These are phyloP conservation scores for Sugiyamaella xylanicola DNA, from an alignment of 1,139 yeast species.

Conservation along the genomic window DNA sequence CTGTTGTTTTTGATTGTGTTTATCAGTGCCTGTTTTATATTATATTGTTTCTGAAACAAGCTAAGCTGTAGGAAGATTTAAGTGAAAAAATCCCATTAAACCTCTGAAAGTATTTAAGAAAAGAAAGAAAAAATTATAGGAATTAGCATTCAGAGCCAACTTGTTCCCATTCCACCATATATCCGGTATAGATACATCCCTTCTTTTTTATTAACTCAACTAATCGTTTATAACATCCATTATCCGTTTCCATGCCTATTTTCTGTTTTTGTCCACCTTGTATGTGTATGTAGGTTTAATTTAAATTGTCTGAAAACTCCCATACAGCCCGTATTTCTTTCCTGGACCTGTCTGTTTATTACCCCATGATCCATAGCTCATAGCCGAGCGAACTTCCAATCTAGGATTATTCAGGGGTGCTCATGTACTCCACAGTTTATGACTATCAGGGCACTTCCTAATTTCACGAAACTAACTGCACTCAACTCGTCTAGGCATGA, in stretches of 20 bases:
- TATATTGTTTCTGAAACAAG: constrained; percentile 1
- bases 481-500: constrained; percentile 13
- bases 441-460: constrained; percentile 9
- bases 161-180: not conserved
- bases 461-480: constrained; percentile 2
- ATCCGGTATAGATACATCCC: constrained; percentile 2
- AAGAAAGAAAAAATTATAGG: not conserved
- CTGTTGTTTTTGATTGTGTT: not conserved
- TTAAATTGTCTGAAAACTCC: not conserved
- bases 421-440: constrained; percentile 3
- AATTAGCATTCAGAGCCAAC: not conserved
- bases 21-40: constrained; percentile 1
- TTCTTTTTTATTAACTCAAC: not conserved
- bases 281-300: constrained; percentile 11
- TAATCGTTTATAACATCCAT: not conserved
- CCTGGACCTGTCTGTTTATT: not conserved
- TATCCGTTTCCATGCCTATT: not conserved
- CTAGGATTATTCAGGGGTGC: constrained; percentile 2
- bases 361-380: not conserved
- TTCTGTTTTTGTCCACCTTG: not conserved
- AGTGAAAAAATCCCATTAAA: not conserved
- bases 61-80: not conserved
- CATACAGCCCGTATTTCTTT: no score
- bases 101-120: not conserved
- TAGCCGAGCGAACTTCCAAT: not conserved